Base-by-base conservation (phyloP, 129 eudicot species). In the Lactuca sativa region DNA sequence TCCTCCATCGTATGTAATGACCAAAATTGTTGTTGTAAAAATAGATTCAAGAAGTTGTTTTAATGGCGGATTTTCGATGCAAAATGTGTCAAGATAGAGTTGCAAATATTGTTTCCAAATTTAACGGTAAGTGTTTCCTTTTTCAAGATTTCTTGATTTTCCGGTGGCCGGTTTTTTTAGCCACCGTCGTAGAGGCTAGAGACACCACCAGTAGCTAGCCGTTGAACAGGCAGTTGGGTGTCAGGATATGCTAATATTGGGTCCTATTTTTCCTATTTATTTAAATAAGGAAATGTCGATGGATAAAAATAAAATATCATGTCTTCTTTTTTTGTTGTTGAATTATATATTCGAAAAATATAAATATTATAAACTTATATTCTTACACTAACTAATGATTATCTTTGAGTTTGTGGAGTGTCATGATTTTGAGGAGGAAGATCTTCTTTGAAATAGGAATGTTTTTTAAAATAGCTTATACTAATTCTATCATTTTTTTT, bases 31-130 rank as follows among this genome's bases (percentile, higher is more conserved):
- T 67, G 16, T 0, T 53, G 25, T 68, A 3, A 17, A 14, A 5
- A 30, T 17, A 75, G 70, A 70, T 76, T 59, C 74, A 68, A 16
- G 74, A 68, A 68, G 75, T 76, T 43, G 74, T 76, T 38, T 5
- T 68, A 9, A 59, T 76, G 64, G 75, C 69, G 18, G 74, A 76
- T 60, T 76, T 36, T 60, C 6, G 69, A 67, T 76, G 80, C 70
- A 76, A 60, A 76, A 51, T 41, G 62, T 76, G 80, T 60, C 62
- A 16, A 59, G 75, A 60, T 36, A 68, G 69, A 60, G 75, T 76
- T 15, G 80, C 56, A 3, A 21, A 51, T 37, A 67, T 75, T 1
- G 56, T 67, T 59, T 49, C 80, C 34, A 60, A 30, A 53, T 51
- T 52, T 3, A 52, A 76, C 12, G 75, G 75, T 76, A 41, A 52